Conservation (phyloP, 352 stramenopile species). For the Phytophthora tubulina region DNA sequence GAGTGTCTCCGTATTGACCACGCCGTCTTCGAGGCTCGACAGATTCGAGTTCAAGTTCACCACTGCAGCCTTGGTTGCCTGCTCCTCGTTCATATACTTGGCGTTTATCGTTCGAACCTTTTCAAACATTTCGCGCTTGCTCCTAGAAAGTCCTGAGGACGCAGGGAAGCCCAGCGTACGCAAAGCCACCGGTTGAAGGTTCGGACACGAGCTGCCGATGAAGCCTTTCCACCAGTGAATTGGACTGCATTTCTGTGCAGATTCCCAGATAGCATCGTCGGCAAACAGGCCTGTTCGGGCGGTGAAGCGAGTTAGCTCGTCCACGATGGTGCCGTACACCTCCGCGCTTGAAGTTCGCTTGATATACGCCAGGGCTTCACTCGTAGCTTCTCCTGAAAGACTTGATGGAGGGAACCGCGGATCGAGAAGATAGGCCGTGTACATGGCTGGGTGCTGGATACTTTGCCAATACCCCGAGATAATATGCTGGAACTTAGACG, state of each 20-base stretch:
- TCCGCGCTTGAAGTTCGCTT: constrained; percentile 57
- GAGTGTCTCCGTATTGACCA: constrained; percentile 56
- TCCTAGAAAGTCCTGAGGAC: constrained; percentile 61
- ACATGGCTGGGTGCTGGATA: constrained; percentile 76
- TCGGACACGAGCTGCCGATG: constrained; percentile 75
- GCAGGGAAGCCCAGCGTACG: constrained; percentile 70
- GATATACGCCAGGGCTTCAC: constrained; percentile 66
- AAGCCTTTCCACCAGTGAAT: constrained; percentile 87
- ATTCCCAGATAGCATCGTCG: constrained; percentile 81
- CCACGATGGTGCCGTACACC: constrained; percentile 60
- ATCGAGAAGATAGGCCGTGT: constrained; percentile 82
- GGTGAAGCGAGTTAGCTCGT: constrained; percentile 77
- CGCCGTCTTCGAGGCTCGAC: constrained; percentile 44
- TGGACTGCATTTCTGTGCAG: constrained; percentile 73
- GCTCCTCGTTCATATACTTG: constrained; percentile 78
- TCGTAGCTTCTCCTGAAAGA: constrained; percentile 64
- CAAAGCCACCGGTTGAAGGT: constrained; percentile 71
- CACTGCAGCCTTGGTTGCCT: constrained; percentile 75
- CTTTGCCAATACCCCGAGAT: constrained; percentile 68
- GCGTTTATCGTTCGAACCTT: constrained; percentile 63
- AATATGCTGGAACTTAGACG: constrained; percentile 61
- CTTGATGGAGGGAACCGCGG: constrained; percentile 68
- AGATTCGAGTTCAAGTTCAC: constrained; percentile 78
- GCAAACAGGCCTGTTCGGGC: constrained; percentile 69
- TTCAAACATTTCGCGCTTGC: constrained; percentile 65